Evolutionary conservation across 768 basidiomycete genomes (phyloP), one percentile per base, ranked within the genome.

Genomic region (Hericium erinaceus): DNA sequence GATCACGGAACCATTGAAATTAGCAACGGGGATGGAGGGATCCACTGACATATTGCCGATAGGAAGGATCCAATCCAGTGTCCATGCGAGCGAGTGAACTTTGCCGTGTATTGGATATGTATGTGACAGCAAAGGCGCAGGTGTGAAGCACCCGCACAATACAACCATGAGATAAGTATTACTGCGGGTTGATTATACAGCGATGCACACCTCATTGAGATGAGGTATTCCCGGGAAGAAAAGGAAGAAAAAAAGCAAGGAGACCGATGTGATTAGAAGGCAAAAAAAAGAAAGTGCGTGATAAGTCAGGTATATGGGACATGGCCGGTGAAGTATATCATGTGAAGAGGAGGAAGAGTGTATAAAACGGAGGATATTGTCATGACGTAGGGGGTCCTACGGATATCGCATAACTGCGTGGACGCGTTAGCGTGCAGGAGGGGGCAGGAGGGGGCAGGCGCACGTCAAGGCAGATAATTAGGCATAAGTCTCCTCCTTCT

Each of bases 401-500:
- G 22, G 33, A 55, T 41, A 39, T 18, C 41, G 26, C 54, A 20
- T 20, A 39, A n/a, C 24, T 51, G 16, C 15, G 16, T 22, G 7
- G 41, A 15, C 40, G 20, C 46, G 7, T 44, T 18, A 52, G 15
- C 15, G 37, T 24, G 39, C 33, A 28, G 38, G 15, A 22, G 24
- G 50, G 54, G 54, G 46, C 39, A 40, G 51, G 44, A 46, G n/a
- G 10, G 16, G 15, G 20, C 9, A 46, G 20, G 20, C 44, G 44
- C 9, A n/a, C 44, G 9, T 46, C 9, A 46, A n/a, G 44, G 44
- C 44, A 46, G 9, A 46, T 46, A 20, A 37, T 54, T 24, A 58
- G 4, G 49, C 33, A 51, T 39, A 46, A 48, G 18, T 56, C 16
- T 58, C 57, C 39, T 55, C 57, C 53, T 60, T 60, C 53, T 60